Conservation (phyloP, 257 asterid species). For the Eustoma russellianum region DNA sequence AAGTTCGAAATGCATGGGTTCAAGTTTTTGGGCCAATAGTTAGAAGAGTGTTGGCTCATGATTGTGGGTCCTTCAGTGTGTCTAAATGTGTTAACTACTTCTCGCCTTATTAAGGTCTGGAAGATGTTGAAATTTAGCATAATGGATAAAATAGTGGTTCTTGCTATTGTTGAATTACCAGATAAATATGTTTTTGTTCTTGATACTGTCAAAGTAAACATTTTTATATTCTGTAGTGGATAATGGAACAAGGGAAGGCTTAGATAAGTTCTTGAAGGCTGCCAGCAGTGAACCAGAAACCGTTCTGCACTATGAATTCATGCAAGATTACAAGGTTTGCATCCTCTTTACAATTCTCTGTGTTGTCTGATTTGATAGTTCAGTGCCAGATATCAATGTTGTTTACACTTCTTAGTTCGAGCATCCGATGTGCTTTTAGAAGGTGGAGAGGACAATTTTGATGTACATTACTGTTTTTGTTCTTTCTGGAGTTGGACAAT, state of each 20-base stretch:
- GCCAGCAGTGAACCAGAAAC: constrained; percentile 98
- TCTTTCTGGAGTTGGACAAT: too few species aligned
- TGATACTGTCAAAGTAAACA: not conserved
- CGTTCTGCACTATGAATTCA: constrained; percentile 94
- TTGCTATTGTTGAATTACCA: not conserved
- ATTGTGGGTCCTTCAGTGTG: too few species aligned
- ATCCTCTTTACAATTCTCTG: not conserved
- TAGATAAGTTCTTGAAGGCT: constrained; percentile 92
- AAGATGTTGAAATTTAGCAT: not conserved
- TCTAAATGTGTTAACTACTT: too few species aligned
- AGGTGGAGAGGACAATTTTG: too few species aligned
- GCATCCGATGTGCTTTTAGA: too few species aligned
- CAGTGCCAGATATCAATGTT: too few species aligned
- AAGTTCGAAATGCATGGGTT: too few species aligned
- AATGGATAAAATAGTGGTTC: not conserved
- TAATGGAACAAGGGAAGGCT: constrained; percentile 90
- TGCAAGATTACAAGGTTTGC: constrained; percentile 98
- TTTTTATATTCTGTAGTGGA: constrained; percentile 49
- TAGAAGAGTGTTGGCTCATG: too few species aligned
- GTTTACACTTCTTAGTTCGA: too few species aligned
- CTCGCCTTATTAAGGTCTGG: too few species aligned
- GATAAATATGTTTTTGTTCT: not conserved
- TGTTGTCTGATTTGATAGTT: not conserved
- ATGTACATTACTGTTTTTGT: too few species aligned
- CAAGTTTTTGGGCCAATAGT: too few species aligned